Conservation (phyloP, 768 basidiomycete species). For the Cystobasidium tubakii region DNA sequence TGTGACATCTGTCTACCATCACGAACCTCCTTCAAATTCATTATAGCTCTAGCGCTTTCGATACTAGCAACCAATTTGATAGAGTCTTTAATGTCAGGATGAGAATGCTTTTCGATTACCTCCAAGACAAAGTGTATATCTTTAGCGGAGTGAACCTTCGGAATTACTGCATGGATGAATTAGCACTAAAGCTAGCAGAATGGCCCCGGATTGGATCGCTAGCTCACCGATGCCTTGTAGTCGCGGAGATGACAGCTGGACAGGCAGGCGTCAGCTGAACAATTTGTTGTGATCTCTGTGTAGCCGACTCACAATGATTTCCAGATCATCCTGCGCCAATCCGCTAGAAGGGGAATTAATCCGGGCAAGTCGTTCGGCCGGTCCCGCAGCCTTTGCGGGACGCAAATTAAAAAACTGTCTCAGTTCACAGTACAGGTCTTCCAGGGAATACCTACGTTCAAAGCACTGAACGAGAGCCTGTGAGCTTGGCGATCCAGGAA, state of each 20-base stretch:
- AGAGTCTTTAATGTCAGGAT: conserved; percentile 43
- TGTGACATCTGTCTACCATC: no score
- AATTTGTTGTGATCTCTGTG: not conserved
- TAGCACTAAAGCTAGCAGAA: not conserved
- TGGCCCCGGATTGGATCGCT: no score
- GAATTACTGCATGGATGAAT: conserved; percentile 56
- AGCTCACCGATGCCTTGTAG: conserved; percentile 57
- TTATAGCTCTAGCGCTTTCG: conserved; percentile 70
- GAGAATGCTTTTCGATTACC: conserved; percentile 50
- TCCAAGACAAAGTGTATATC: conserved; percentile 63
- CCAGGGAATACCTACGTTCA: conserved; percentile 14
- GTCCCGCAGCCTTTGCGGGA: conserved; percentile 18
- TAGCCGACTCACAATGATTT: conserved; percentile 44
- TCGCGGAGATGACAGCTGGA: conserved; percentile 53
- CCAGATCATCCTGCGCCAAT: conserved; percentile 46
- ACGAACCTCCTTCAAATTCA: conserved; percentile 55
- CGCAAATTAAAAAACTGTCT: no score
- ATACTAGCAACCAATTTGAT: conserved; percentile 70
- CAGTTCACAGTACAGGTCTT: no score
- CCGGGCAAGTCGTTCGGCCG: conserved; percentile 45
- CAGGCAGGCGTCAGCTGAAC: not conserved
- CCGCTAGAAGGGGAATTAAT: conserved; percentile 48
- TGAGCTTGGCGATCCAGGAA: not conserved
- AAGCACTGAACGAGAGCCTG: not conserved
- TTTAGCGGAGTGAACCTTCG: conserved; percentile 67